Evolutionary conservation across 192 early-diverging fungal genomes (phyloP).

Genomic region (Linnemannia exigua): DNA sequence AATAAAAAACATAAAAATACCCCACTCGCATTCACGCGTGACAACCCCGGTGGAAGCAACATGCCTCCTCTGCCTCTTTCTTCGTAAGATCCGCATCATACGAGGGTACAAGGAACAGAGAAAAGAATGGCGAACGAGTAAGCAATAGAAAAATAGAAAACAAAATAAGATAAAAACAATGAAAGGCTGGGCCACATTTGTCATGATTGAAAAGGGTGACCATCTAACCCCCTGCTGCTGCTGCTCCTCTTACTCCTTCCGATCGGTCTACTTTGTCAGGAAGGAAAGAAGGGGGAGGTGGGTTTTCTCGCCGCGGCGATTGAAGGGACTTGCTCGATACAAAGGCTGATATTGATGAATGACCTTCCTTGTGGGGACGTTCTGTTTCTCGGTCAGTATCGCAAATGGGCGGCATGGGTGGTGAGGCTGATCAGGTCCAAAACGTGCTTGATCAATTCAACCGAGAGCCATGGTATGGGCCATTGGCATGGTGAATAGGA

Average conservation of each 20-base stretch:
- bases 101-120: not conserved
- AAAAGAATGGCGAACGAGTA: not conserved
- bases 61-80: not conserved
- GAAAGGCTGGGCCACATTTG: constrained; percentile 3
- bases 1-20: not conserved
- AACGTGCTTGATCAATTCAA: not conserved
- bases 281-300: not conserved
- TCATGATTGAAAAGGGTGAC: constrained; percentile 7
- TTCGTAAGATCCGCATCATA: not conserved
- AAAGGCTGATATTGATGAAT: not conserved
- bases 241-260: too few species aligned
- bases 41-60: constrained; percentile 15
- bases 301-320: not conserved
- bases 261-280: constrained; percentile 14
- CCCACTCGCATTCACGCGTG: not conserved
- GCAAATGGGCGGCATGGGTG: not conserved
- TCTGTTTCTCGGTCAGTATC: too few species aligned
- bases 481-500: not conserved
- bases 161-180: not conserved
- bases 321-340: not conserved
- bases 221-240: not conserved
- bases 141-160: not conserved
- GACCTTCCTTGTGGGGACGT: not conserved
- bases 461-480: not conserved
- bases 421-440: constrained; percentile 5